A percentile compares a stretch with the other conserved stretches of the same genome.
Evolutionary conservation across 208 protist species (phyloP).

Genomic region (Acanthamoeba sp.): DNA sequence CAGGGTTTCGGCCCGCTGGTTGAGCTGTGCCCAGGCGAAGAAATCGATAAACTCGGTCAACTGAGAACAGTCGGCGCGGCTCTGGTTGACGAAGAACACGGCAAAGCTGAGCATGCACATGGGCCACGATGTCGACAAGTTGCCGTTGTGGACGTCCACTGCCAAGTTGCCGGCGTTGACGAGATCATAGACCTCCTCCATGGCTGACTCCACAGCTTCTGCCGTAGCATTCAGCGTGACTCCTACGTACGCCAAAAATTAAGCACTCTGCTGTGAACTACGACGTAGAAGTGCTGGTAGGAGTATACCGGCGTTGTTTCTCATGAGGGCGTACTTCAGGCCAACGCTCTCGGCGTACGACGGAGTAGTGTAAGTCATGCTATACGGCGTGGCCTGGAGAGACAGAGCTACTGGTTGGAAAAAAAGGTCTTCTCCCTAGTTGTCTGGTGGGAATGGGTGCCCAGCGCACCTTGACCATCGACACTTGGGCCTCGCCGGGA

Average conservation of each 20-base stretch:
- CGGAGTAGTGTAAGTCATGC: neutral
- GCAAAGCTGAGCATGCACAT: constrained; percentile 29
- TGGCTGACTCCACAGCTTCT: neutral
- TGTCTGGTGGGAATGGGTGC: too few relatives aligned
- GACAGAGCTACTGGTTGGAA: neutral
- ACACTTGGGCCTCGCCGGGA: neutral
- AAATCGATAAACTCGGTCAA: neutral
- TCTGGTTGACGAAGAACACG: neutral
- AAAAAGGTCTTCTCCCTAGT: neutral
- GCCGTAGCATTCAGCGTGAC: neutral
- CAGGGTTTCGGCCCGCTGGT: neutral
- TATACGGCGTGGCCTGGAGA: neutral
- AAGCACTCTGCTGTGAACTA: neutral
- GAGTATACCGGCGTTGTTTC: neutral
- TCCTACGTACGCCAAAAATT: neutral
- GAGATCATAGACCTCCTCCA: neutral
- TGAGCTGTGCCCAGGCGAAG: neutral
- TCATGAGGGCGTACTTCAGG: neutral
- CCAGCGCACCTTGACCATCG: neutral
- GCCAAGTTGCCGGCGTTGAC: constrained; percentile 11
- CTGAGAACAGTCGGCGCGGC: neutral
- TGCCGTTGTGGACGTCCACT: neutral
- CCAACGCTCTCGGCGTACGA: neutral
- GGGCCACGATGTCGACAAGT: neutral
- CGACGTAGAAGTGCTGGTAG: neutral